phyloP scores from a whole-genome alignment of 2,329 filamentous ascomycete species.

The Lojkania enalia region DNA sequence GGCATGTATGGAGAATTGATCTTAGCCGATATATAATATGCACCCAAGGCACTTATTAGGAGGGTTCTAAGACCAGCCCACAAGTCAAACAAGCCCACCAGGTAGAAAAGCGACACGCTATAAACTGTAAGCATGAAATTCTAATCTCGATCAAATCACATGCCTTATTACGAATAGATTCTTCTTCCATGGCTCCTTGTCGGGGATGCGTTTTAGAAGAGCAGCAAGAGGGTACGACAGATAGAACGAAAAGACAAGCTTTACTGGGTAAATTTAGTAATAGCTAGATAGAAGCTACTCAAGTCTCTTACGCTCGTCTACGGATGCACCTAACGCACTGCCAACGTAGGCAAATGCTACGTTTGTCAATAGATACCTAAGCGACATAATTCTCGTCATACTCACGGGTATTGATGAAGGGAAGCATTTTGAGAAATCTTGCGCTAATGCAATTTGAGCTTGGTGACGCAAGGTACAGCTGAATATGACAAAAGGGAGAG shows the following conservation, averaged over 20 bases:
- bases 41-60: conserved; percentile 73
- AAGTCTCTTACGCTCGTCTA: conserved; percentile 63
- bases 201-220: conserved; percentile 85
- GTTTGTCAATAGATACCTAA: conserved; percentile 4
- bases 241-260: conserved; percentile 87
- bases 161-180: conserved; percentile 85
- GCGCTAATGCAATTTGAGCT: conserved; percentile 15
- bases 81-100: conserved; percentile 89
- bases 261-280: conserved; percentile 65
- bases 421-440: conserved; percentile 55
- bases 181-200: conserved; percentile 79
- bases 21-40: conserved; percentile 82
- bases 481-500: conserved; percentile 4
- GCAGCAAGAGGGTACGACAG: conserved; percentile 90
- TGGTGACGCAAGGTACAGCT: conserved; percentile 10
- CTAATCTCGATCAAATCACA: conserved; percentile 20
- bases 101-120: conserved; percentile 83
- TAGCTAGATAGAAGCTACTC: background rate
- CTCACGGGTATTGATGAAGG: conserved; percentile 65
- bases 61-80: conserved; percentile 84
- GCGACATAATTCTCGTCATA: conserved; percentile 6
- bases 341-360: conserved; percentile 65
- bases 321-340: conserved; percentile 61
- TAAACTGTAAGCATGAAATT: conserved; percentile 9
- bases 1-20: conserved; percentile 92